Conservation (phyloP, 2,329 filamentous ascomycete genomes). For the Hirsutella rhossiliensis region DNA sequence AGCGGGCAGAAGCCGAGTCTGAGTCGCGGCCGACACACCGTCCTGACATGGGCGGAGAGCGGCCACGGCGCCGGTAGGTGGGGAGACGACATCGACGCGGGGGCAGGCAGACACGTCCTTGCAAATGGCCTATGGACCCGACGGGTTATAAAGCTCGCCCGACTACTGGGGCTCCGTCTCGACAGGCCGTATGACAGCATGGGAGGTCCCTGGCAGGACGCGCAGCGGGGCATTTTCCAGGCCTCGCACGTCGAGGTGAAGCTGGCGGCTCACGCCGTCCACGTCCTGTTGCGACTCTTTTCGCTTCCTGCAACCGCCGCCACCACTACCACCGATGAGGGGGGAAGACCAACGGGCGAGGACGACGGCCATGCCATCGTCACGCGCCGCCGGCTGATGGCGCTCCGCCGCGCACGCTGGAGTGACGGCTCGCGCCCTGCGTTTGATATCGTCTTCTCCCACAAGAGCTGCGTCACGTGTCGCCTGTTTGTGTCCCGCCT, state of each 20-base stretch:
- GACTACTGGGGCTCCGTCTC: constrained; percentile 16
- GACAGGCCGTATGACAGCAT: constrained; percentile 15
- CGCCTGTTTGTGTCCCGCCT: constrained; percentile 13
- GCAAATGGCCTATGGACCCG: constrained; percentile 18
- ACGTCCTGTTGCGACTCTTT: constrained; percentile 15
- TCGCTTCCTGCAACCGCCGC: constrained; percentile 1
- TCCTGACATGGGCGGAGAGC: constrained; percentile 20
- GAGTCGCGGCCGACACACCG: constrained; percentile 3
- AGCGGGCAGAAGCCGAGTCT: too few species aligned
- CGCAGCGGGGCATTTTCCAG: constrained; percentile 14
- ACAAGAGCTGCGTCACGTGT: constrained; percentile 19
- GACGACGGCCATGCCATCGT: neutral
- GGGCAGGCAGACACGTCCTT: constrained; percentile 8
- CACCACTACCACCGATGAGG: neutral
- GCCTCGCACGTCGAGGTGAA: constrained; percentile 28
- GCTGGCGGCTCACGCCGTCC: constrained; percentile 20
- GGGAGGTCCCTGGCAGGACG: neutral
- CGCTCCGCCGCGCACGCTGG: constrained; percentile 12
- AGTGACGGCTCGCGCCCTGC: constrained; percentile 13
- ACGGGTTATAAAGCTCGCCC: constrained; percentile 16
- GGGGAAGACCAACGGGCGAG: neutral
- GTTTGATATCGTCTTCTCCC: constrained; percentile 23
- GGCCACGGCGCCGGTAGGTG: constrained; percentile 16
- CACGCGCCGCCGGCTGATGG: constrained; percentile 6
- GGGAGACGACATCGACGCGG: constrained; percentile 17